These are phyloP conservation scores for Cudoniella acicularis DNA, from an alignment of 495 filamentous ascomycete species.

Conservation along the genomic window DNA sequence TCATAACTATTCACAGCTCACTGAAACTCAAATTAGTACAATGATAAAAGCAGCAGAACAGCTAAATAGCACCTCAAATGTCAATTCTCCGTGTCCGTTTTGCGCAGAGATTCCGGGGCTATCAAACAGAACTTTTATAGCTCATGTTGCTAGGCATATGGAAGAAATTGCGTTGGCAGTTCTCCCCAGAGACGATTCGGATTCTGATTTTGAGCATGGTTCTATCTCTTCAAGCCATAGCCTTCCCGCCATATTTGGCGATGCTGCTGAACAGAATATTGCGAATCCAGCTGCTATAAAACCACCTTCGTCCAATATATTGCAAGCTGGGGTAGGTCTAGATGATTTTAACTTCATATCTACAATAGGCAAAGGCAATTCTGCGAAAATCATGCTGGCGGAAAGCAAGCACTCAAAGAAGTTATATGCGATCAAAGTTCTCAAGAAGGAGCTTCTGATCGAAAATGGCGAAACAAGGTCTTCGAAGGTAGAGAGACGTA, in stretches of 20 bases:
- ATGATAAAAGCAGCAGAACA: too few species aligned
- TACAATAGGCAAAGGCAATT: neutral
- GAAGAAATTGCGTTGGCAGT: neutral
- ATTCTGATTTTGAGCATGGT: neutral
- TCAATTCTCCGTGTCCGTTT: too few species aligned
- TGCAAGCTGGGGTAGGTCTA: neutral
- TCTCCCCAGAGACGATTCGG: neutral
- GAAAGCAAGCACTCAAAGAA: neutral
- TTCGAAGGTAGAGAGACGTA: neutral
- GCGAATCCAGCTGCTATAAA: too few species aligned
- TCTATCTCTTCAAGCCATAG: neutral
- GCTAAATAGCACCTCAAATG: too few species aligned
- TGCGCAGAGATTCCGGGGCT: too few species aligned
- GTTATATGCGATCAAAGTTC: neutral
- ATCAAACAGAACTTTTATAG: too few species aligned
- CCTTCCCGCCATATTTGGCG: neutral
- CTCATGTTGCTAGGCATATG: neutral
- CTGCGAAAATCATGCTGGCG: neutral
- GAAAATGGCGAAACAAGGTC: neutral
- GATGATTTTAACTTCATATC: neutral
- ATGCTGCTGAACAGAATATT: neutral
- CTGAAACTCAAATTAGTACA: too few species aligned
- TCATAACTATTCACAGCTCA: too few species aligned
- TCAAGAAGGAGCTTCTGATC: neutral
- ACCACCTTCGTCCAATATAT: neutral